phyloP scores from a whole-genome alignment of 306 rosid genomes.

The Lathyrus sativus region DNA sequence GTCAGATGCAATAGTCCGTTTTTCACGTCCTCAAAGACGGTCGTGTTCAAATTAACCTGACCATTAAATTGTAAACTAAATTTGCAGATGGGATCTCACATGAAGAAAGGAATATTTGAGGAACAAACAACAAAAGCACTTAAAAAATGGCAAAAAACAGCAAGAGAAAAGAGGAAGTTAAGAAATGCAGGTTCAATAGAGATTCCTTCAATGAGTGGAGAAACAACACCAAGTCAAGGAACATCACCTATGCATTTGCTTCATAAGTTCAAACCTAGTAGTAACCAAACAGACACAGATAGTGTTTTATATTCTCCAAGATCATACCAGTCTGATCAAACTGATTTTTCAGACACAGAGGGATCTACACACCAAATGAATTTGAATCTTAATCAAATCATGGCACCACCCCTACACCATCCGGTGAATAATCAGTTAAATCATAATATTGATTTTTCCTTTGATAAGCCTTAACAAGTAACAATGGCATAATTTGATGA shows the following conservation, averaged over 20 bases:
- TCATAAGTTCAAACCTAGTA: slow-evolving; percentile 47
- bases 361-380: slow-evolving; percentile 20
- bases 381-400: slow-evolving; percentile 12
- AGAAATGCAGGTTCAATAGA: slow-evolving; percentile 39
- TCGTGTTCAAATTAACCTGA: neutral
- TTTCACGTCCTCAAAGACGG: no score
- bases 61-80: neutral
- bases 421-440: slow-evolving; percentile 19
- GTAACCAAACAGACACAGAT: slow-evolving; percentile 45
- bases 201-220: slow-evolving; percentile 52
- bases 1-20: no score
- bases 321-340: slow-evolving; percentile 56
- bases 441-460: slow-evolving; percentile 51
- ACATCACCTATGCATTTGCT: slow-evolving; percentile 62
- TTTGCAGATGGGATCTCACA: slow-evolving; percentile 73
- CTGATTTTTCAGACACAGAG: slow-evolving; percentile 51
- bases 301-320: slow-evolving; percentile 49
- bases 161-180: slow-evolving; percentile 48
- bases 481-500: neutral
- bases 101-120: slow-evolving; percentile 69
- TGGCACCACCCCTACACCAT: slow-evolving; percentile 1
- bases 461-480: slow-evolving; percentile 43
- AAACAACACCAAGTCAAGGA: slow-evolving; percentile 64
- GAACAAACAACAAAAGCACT: slow-evolving; percentile 73
- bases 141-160: slow-evolving; percentile 64